Evolutionary conservation across 164 flowering plant genomes (phyloP), one percentile per base, ranked within the genome.

Genomic region (Amborella trichopoda): DNA sequence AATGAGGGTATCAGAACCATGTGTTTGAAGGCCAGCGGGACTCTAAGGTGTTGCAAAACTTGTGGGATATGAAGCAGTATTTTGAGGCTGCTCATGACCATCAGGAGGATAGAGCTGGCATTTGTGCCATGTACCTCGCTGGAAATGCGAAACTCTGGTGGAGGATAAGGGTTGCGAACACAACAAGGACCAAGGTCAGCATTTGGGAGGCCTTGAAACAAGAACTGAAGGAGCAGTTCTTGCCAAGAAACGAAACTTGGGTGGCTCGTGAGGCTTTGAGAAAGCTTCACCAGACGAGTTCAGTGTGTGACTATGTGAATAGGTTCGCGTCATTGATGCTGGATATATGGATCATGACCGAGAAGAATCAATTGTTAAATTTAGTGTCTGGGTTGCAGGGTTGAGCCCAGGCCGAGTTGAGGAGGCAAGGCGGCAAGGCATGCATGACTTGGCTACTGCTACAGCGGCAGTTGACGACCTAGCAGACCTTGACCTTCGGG

Each of bases 131-230:
- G 33, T 26, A 13, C 14, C 28, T 21, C 2, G 5, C 21, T 10
- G 34, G 49, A 2, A 22, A 46, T 21, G 34, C 36, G 9, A 46
- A 25, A n/a, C 36, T 26, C 4, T 46, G 22, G 49, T 46, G 49
- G 49, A 3, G 34, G 19, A 46, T 6, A n/a, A n/a, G 3, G 4
- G 11, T 0, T 22, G 0, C 12, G 25, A 42, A 6, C 13, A 19
- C 0, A 42, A 23, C 4, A 42, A 14, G 12, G 14, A 3, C 6
- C 46, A 3, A 23, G 34, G 49, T 8, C 26, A 5, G 3, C 19
- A 4, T 11, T 27, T 33, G 28, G 28, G 33, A 17, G 28, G 9
- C n/a, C n/a, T n/a, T n/a, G n/a, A n/a, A n/a, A n/a, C n/a, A n/a
- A n/a, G n/a, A n/a, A n/a, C n/a, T n/a, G n/a, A n/a, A n/a, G n/a